These are phyloP conservation scores for Leishmania turanica DNA, from an alignment of 208 protist species.

Conservation along the genomic window DNA sequence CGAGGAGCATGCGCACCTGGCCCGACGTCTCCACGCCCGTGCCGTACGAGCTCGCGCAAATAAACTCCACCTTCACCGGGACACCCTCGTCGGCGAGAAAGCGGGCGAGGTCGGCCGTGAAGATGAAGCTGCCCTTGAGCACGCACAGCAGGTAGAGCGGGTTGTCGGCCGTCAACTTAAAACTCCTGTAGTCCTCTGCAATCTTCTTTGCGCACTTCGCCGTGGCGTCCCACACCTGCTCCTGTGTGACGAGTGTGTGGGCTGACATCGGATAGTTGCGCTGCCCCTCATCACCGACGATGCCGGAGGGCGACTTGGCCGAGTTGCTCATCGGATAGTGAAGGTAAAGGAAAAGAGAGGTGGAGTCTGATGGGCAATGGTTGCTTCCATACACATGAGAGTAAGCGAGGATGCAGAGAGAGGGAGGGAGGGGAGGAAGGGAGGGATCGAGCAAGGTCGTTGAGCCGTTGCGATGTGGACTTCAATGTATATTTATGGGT, in stretches of 20 bases:
- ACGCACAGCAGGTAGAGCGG: slow-evolving; percentile 84
- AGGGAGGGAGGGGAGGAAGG: neutral
- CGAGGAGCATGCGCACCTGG: slow-evolving; percentile 85
- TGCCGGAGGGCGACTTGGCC: neutral
- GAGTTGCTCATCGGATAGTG: slow-evolving; percentile 11
- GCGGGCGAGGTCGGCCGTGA: slow-evolving; percentile 80
- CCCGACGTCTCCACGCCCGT: slow-evolving; percentile 48
- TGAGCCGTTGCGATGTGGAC: neutral
- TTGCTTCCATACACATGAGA: neutral
- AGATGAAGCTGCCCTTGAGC: slow-evolving; percentile 85
- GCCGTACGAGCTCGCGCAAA: slow-evolving; percentile 84
- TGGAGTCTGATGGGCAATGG: neutral
- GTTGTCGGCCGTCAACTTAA: slow-evolving; percentile 47
- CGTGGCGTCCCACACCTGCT: slow-evolving; percentile 56
- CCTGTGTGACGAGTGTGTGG: slow-evolving; percentile 54
- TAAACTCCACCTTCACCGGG: slow-evolving; percentile 83
- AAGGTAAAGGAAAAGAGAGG: slow-evolving; percentile 1
- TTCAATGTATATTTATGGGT: neutral
- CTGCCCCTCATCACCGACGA: slow-evolving; percentile 6
- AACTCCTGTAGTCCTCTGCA: slow-evolving; percentile 66
- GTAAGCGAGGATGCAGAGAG: neutral
- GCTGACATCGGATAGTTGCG: slow-evolving; percentile 65
- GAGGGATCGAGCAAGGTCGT: neutral
- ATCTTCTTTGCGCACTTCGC: slow-evolving; percentile 63
- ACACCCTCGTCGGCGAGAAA: slow-evolving; percentile 67